phyloP scores from a whole-genome alignment of 108 stramenopile genomes.

The Seminavis robusta region DNA sequence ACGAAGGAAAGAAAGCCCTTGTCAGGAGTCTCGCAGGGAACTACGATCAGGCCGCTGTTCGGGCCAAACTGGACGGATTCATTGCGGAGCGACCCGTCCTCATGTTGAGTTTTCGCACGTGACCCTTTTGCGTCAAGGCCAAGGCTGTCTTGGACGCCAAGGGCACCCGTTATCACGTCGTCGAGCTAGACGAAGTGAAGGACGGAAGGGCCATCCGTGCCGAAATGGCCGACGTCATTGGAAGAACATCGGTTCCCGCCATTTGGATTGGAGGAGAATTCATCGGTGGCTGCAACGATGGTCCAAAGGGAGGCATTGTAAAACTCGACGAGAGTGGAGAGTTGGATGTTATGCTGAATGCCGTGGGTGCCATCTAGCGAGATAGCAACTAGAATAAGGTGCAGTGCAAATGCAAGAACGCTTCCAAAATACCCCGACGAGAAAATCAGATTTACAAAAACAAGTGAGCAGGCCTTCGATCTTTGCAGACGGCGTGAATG shows the following conservation, averaged over 20 bases:
- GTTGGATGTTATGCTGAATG: conserved; percentile 65
- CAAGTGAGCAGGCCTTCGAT: too few species aligned
- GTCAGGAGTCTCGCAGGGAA: conserved; percentile 81
- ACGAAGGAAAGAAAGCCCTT: conserved; percentile 78
- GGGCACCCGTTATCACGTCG: conserved; percentile 62
- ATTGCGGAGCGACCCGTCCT: conserved; percentile 64
- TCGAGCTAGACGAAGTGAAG: conserved; percentile 72
- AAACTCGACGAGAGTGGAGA: conserved; percentile 50
- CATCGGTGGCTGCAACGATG: conserved; percentile 92
- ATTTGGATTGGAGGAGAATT: conserved; percentile 86
- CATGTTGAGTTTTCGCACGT: conserved; percentile 74
- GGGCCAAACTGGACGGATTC: conserved; percentile 45
- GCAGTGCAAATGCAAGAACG: too few species aligned
- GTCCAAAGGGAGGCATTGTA: conserved; percentile 64
- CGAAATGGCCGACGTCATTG: conserved; percentile 78
- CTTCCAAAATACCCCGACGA: too few species aligned
- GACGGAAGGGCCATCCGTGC: conserved; percentile 80
- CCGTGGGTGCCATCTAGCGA: too few species aligned
- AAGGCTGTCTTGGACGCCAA: conserved; percentile 71
- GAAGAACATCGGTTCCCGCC: conserved; percentile 87
- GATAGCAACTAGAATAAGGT: too few species aligned
- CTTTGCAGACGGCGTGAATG: too few species aligned
- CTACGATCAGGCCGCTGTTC: conserved; percentile 67
- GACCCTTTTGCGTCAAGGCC: conserved; percentile 91
- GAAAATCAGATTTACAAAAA: too few species aligned